Evolutionary conservation across 176 grass and related monocot species (phyloP).

Genomic region (Cenchrus americanus): DNA sequence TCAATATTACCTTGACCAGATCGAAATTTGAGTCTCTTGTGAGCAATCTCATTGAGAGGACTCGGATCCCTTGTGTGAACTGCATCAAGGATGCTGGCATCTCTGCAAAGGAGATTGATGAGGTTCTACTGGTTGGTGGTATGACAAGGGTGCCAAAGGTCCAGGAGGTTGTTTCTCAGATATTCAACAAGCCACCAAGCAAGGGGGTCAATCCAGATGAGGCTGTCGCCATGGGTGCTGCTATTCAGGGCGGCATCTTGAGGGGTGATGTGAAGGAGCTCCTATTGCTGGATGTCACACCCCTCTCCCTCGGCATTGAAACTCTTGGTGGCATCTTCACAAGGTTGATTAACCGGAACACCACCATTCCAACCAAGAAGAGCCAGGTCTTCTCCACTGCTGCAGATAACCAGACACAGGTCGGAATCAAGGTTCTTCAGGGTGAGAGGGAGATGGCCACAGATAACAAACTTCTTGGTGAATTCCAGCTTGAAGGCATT

Average conservation of each 20-base stretch:
- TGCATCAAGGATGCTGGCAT: constrained; percentile 95
- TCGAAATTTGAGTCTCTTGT: constrained; percentile 93
- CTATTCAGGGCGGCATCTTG: constrained; percentile 87
- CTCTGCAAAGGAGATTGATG: constrained; percentile 87
- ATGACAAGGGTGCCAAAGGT: constrained; percentile 99
- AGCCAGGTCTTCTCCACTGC: constrained; percentile 96
- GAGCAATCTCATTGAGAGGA: constrained; percentile 79
- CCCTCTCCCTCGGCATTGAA: constrained; percentile 95
- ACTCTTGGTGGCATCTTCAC: constrained; percentile 98
- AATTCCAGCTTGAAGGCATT: constrained; percentile 94
- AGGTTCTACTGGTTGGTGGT: constrained; percentile 92
- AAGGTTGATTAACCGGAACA: constrained; percentile 91
- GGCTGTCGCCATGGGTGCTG: constrained; percentile 95
- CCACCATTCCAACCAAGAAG: constrained; percentile 97
- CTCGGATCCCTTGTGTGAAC: constrained; percentile 75
- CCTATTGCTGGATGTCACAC: constrained; percentile 93
- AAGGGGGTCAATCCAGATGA: constrained; percentile 99
- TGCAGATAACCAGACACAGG: constrained; percentile 86
- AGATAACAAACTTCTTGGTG: constrained; percentile 95
- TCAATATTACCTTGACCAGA: constrained; percentile 90
- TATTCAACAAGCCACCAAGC: constrained; percentile 89
- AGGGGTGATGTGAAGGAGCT: constrained; percentile 99
- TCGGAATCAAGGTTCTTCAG: constrained; percentile 90
- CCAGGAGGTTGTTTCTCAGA: constrained; percentile 84
- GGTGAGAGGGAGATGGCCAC: constrained; percentile 97